A percentile compares a stretch with the other conserved stretches of the same genome.
Evolutionary conservation across 805 yeast species (phyloP).

Genomic region (Ogataea angusta): DNA sequence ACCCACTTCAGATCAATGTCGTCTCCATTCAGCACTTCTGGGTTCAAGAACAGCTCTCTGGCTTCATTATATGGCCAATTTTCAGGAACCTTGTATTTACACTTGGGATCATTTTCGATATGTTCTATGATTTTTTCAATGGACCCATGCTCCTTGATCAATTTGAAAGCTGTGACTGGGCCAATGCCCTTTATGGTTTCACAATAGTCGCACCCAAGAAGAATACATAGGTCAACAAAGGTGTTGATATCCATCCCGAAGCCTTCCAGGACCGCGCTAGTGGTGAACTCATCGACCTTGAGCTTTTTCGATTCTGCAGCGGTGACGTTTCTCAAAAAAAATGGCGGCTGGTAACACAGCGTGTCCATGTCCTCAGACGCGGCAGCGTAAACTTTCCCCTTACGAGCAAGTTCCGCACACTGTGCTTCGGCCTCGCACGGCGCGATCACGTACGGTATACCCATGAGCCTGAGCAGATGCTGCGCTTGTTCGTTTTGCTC

Average conservation of each 20-base stretch:
- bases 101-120: conserved; percentile 52
- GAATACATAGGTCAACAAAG: conserved; percentile 87
- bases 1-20: conserved; percentile 77
- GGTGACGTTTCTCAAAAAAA: conserved; percentile 80
- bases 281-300: conserved; percentile 82
- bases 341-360: conserved; percentile 84
- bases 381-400: conserved; percentile 93
- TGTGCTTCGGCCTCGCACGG: conserved; percentile 99
- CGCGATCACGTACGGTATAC: conserved; percentile 88
- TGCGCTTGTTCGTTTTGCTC: conserved; percentile 96
- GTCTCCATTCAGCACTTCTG: conserved; percentile 67
- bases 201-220: conserved; percentile 96
- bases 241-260: conserved; percentile 68
- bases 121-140: conserved; percentile 73
- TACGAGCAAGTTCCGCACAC: conserved; percentile 87
- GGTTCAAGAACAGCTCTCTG: conserved; percentile 73
- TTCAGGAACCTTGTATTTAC: conserved; percentile 84
- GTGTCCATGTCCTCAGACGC: conserved; percentile 99
- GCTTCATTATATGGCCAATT: conserved; percentile 93
- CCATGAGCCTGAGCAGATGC: conserved; percentile 78
- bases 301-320: conserved; percentile 91
- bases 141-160: conserved; percentile 80
- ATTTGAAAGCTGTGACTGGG: conserved; percentile 87
- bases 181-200: conserved; percentile 95
- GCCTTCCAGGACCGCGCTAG: conserved; percentile 66